Conservation (phyloP, 2,329 filamentous ascomycete species). For the Colletotrichum sp. region DNA sequence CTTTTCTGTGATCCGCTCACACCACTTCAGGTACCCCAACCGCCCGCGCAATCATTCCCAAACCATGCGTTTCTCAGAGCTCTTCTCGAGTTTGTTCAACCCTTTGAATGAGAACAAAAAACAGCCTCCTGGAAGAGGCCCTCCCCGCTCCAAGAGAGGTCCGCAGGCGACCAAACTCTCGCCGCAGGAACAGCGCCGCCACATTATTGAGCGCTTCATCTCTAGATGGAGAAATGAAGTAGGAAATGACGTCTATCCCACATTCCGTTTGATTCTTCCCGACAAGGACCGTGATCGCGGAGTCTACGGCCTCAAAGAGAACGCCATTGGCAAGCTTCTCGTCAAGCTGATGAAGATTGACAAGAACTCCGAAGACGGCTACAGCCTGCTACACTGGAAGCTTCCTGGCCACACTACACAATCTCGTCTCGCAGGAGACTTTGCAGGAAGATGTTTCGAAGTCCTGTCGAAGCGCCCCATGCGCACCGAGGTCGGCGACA, state of each 20-base stretch:
- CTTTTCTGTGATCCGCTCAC: slow-evolving; percentile 4
- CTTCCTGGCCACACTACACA: slow-evolving; percentile 72
- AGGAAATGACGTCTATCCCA: slow-evolving; percentile 91
- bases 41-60: slow-evolving; percentile 80
- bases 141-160: slow-evolving; percentile 61
- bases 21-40: slow-evolving; percentile 73
- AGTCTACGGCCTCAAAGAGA: slow-evolving; percentile 95
- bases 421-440: slow-evolving; percentile 80
- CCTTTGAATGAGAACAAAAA: slow-evolving; percentile 80
- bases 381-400: slow-evolving; percentile 90
- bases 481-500: slow-evolving; percentile 72
- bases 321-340: slow-evolving; percentile 85
- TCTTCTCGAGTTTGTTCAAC: slow-evolving; percentile 82
- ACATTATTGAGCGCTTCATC: slow-evolving; percentile 87
- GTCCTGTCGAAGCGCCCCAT: slow-evolving; percentile 84
- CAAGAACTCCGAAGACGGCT: slow-evolving; percentile 86
- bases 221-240: slow-evolving; percentile 85
- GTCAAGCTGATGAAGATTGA: slow-evolving; percentile 93
- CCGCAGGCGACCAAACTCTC: slow-evolving; percentile 64
- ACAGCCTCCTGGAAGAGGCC: slow-evolving; percentile 62
- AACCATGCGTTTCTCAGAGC: slow-evolving; percentile 81
- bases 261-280: slow-evolving; percentile 86
- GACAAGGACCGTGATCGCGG: slow-evolving; percentile 91
- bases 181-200: slow-evolving; percentile 77
- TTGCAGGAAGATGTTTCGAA: slow-evolving; percentile 87